Conservation (phyloP, 108 stramenopile genomes). For the Cylindrotheca closterium region DNA sequence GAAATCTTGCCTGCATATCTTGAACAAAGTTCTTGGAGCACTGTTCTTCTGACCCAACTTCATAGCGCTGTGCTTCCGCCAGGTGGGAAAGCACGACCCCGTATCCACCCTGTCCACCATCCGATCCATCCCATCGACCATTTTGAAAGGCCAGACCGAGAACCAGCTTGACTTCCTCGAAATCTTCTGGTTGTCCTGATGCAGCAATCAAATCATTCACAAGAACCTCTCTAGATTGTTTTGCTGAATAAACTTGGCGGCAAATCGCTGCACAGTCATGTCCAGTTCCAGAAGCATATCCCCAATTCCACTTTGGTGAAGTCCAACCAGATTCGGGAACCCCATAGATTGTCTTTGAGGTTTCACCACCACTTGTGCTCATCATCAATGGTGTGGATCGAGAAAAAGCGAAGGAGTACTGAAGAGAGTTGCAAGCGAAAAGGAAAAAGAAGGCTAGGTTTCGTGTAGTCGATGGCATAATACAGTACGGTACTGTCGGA, state of each 20-base stretch:
- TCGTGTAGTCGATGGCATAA: too few relatives aligned
- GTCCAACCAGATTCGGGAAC: conserved; percentile 73
- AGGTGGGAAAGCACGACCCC: conserved; percentile 56
- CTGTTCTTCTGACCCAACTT: conserved; percentile 40
- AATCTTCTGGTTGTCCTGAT: neutral
- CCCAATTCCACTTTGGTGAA: conserved; percentile 79
- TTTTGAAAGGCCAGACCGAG: conserved; percentile 69
- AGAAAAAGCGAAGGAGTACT: too few relatives aligned
- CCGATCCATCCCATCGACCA: conserved; percentile 55
- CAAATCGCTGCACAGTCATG: conserved; percentile 83
- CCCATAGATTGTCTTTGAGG: conserved; percentile 43
- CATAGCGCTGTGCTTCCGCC: conserved; percentile 71
- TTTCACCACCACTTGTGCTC: too few relatives aligned
- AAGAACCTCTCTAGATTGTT: conserved; percentile 36
- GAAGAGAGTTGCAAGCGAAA: too few relatives aligned
- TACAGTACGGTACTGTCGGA: too few relatives aligned
- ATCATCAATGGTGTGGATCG: too few relatives aligned
- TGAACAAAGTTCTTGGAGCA: conserved; percentile 40
- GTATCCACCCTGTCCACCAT: conserved; percentile 59
- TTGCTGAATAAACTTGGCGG: conserved; percentile 46
- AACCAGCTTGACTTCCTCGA: conserved; percentile 83
- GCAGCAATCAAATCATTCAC: conserved; percentile 44
- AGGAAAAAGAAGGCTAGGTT: too few relatives aligned
- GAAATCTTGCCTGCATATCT: conserved; percentile 61
- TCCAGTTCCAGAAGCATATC: conserved; percentile 71